These are phyloP conservation scores for Boletus mariae DNA, from an alignment of 1,284 basidiomycete genomes.

Conservation along the genomic window DNA sequence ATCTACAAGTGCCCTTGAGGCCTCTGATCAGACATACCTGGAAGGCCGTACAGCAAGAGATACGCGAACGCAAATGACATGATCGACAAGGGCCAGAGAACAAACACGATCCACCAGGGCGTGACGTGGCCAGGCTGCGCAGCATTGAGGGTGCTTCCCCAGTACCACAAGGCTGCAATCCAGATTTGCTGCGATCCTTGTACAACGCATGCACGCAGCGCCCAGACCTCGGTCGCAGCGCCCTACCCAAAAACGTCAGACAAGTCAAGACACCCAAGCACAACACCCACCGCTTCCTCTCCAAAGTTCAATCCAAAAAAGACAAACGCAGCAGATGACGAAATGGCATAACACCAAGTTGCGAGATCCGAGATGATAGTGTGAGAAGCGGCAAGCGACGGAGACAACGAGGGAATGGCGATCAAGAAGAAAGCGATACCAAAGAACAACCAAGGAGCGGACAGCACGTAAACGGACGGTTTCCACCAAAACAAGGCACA, in stretches of 20 bases:
- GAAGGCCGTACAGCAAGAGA: slow-evolving; percentile 80
- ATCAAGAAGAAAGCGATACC: slow-evolving; percentile 87
- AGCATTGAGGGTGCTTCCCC: slow-evolving; percentile 78
- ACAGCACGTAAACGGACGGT: slow-evolving; percentile 83
- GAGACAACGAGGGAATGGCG: slow-evolving; percentile 74
- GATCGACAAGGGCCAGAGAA: slow-evolving; percentile 80
- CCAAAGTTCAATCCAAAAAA: slow-evolving; percentile 96
- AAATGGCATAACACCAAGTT: slow-evolving; percentile 86
- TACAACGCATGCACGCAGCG: slow-evolving; percentile 82
- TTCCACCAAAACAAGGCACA: slow-evolving; percentile 86
- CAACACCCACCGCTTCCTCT: slow-evolving; percentile 76
- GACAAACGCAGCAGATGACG: slow-evolving; percentile 83
- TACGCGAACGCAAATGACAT: slow-evolving; percentile 76
- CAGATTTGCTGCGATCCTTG: slow-evolving; percentile 92
- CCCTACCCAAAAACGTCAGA: slow-evolving; percentile 45
- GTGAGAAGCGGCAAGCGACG: slow-evolving; percentile 60
- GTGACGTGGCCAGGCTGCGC: slow-evolving; percentile 45
- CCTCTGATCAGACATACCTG: slow-evolving; percentile 48
- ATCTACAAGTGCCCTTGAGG: slow-evolving; percentile 1
- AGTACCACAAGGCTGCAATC: slow-evolving; percentile 93
- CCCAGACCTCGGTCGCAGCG: slow-evolving; percentile 91
- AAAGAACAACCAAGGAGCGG: slow-evolving; percentile 87
- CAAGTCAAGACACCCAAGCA: neutral
- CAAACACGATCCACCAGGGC: slow-evolving; percentile 81
- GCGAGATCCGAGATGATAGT: slow-evolving; percentile 69